Conservation (phyloP, 495 filamentous ascomycete genomes). For the Annulohypoxylon moriforme region DNA sequence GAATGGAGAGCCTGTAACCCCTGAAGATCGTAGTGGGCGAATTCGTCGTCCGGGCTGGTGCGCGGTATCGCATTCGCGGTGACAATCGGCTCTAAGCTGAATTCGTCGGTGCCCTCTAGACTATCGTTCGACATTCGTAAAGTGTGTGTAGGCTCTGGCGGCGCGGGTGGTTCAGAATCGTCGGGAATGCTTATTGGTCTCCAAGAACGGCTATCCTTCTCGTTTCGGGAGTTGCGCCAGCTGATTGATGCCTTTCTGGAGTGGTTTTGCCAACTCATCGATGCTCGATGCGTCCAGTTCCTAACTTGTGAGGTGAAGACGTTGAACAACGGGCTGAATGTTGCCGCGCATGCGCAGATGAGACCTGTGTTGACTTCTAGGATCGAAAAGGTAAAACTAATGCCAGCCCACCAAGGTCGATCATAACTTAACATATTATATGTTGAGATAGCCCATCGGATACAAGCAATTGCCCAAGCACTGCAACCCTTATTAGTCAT, state of each 20-base stretch:
- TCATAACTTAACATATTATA: conserved; percentile 49
- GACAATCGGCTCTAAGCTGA: conserved; percentile 25
- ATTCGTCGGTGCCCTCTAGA: conserved; percentile 19
- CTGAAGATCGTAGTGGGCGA: conserved; percentile 32
- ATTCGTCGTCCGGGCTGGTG: conserved; percentile 24
- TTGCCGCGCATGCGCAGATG: conserved; percentile 53
- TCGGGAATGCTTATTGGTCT: conserved; percentile 21
- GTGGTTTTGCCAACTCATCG: conserved; percentile 26
- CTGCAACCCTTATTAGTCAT: conserved; percentile 30
- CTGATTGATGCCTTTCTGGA: conserved; percentile 30
- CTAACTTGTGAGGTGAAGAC: conserved; percentile 30
- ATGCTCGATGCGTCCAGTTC: conserved; percentile 37
- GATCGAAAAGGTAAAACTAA: conserved; percentile 52
- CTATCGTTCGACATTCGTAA: conserved; percentile 22
- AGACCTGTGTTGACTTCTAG: conserved; percentile 60
- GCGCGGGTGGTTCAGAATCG: conserved; percentile 9
- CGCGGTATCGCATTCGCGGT: conserved; percentile 29
- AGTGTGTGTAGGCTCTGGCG: not conserved
- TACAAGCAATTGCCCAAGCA: conserved; percentile 52
- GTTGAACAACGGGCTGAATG: conserved; percentile 50
- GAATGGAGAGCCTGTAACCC: conserved; percentile 34
- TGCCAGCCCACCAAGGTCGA: conserved; percentile 50
- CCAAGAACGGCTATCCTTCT: conserved; percentile 26
- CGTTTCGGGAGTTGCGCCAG: conserved; percentile 21
- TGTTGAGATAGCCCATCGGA: conserved; percentile 51